Percentiles rank a stretch among this genome's conserved stretches.
These are phyloP conservation scores for Lentinula sp. DNA, from an alignment of 768 basidiomycete species.

Conservation along the genomic window DNA sequence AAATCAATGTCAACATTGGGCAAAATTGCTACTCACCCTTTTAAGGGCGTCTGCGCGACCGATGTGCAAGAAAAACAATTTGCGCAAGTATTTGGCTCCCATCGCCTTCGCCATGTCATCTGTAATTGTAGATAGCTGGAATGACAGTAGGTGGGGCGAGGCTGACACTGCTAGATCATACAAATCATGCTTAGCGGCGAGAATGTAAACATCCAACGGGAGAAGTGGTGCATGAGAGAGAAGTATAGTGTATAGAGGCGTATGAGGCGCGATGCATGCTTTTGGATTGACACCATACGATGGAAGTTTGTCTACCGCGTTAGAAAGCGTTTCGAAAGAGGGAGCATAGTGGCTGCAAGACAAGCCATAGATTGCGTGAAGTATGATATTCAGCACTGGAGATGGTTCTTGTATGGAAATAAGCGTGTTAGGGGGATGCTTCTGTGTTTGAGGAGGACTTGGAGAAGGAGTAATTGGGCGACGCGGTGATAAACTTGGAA, in stretches of 20 bases:
- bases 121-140: constrained; percentile 57
- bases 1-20: not conserved
- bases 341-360: constrained; percentile 74
- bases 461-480: not conserved
- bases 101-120: constrained; percentile 68
- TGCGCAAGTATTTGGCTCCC: constrained; percentile 72
- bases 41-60: constrained; percentile 80
- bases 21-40: constrained; percentile 25
- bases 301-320: constrained; percentile 50
- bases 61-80: constrained; percentile 79
- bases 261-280: constrained; percentile 37
- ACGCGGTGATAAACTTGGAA: too few relatives aligned
- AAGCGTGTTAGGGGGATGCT: constrained; percentile 43
- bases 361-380: constrained; percentile 69
- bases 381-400: constrained; percentile 58
- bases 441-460: constrained; percentile 23
- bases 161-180: constrained; percentile 70
- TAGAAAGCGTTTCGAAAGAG: constrained; percentile 48
- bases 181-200: constrained; percentile 61
- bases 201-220: constrained; percentile 67
- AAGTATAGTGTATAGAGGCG: constrained; percentile 53
- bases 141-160: constrained; percentile 70
- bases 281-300: constrained; percentile 55
- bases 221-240: constrained; percentile 61
- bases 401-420: constrained; percentile 57